Base-by-base conservation (phyloP, 768 basidiomycete species). In the Rubroboletus satanas region DNA sequence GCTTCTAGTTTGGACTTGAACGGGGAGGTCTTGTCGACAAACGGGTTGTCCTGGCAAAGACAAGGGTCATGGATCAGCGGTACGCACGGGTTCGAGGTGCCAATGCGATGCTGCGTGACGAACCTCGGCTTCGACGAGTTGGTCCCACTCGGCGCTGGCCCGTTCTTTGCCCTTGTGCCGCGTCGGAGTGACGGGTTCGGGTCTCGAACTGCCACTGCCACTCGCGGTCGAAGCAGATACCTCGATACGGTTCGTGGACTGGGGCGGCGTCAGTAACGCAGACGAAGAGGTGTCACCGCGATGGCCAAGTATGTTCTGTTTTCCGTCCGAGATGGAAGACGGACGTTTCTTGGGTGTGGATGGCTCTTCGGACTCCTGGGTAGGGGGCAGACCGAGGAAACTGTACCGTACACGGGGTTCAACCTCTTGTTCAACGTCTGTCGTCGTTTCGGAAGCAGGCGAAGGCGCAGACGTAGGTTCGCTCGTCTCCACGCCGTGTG, bases 101-200 rank as follows among this genome's bases (percentile, higher is more conserved):
- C 31, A 17, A 9, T 44, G n/a, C 6, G 35, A 21, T 5, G 5
- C 6, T 3, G 10, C 48, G 26, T 5, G 33, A 54, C 60, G n/a
- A 4, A 66, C 63, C 48, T 42, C 51, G 10, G 45, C 37, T 45
- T 57, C 43, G 7, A 50, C 1, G 46, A 45, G 15, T n/a, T n/a
- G 28, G 4, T 59, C 57, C 54, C 48, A 52, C 7, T 32, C 23
- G 8, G 18, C 8, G 12, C 32, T 29, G 9, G 56, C 45, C 1
- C 64, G 58, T 50, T 55, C 56, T 42, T 71, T 70, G 10, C 68
- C 69, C 49, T 66, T 71, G 46, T 18, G 26, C 35, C 57, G 55
- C 9, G 67, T 69, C 3, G 63, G 67, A 21, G 61, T 69, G 45
- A 44, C 42, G 2, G 59, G 64, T 11, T 57, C 54, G 3, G 53